A percentile compares a stretch with the other conserved stretches of the same genome.
Evolutionary conservation across 1,284 basidiomycete genomes (phyloP).

Genomic region (Pseudozyma flocculosa): DNA sequence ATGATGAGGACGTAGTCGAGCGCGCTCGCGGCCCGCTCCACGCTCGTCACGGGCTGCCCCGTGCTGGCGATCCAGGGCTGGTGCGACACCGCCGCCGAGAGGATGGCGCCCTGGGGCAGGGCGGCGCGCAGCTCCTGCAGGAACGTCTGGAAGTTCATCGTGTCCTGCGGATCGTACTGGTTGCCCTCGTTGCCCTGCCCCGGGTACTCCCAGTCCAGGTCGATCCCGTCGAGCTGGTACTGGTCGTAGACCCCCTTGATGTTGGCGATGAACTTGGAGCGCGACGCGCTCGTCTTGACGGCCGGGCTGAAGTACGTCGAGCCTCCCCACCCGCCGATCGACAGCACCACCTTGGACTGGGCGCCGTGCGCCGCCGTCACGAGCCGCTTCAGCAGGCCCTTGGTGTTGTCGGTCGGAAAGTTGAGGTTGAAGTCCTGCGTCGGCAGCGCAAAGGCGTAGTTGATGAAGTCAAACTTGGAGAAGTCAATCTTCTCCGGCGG

Average conservation of each 20-base stretch:
- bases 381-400: conserved; percentile 18
- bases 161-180: conserved; percentile 50
- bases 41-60: conserved; percentile 34
- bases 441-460: conserved; percentile 49
- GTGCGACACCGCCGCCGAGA: conserved; percentile 42
- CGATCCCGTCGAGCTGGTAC: conserved; percentile 64
- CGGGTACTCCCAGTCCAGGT: conserved; percentile 65
- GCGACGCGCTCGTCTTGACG: conserved; percentile 17
- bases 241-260: conserved; percentile 60
- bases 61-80: conserved; percentile 26
- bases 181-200: conserved; percentile 10
- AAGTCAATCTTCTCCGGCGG: conserved; percentile 37
- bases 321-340: conserved; percentile 45
- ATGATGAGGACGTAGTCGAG: conserved; percentile 50
- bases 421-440: conserved; percentile 20
- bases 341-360: conserved; percentile 33
- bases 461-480: conserved; percentile 43
- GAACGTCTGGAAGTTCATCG: conserved; percentile 47
- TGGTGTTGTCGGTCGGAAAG: conserved; percentile 22
- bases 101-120: conserved; percentile 60
- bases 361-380: conserved; percentile 33
- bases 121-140: conserved; percentile 57
- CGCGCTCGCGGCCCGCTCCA: conserved; percentile 27
- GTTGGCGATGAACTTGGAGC: conserved; percentile 27
- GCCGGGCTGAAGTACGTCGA: conserved; percentile 40